These are phyloP conservation scores for Dactylellina leptospora DNA, from an alignment of 2,329 filamentous ascomycete species.

Conservation along the genomic window DNA sequence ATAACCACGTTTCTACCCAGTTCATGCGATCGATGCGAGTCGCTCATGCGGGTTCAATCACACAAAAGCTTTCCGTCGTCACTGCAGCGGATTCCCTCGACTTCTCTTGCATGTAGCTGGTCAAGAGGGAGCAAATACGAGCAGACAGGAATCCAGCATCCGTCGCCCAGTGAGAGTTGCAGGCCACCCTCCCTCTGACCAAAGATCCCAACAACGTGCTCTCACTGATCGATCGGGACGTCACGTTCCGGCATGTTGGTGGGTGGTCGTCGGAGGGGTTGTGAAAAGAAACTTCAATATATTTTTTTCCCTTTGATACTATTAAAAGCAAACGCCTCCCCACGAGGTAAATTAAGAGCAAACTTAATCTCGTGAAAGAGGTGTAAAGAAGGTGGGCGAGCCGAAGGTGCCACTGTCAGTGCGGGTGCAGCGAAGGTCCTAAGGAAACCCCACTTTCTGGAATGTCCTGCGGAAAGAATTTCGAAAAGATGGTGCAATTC, in stretches of 20 bases:
- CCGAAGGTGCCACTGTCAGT: constrained; percentile 10
- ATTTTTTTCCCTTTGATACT: constrained; percentile 15
- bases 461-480: constrained; percentile 9
- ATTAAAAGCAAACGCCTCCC: neutral
- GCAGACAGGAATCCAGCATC: neutral
- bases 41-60: constrained; percentile 24
- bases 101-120: neutral
- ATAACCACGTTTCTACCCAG: constrained; percentile 29
- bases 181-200: constrained; percentile 28
- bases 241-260: constrained; percentile 36
- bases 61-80: too few relatives aligned
- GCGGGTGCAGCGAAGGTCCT: neutral
- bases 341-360: constrained; percentile 4
- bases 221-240: constrained; percentile 36
- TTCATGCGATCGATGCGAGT: constrained; percentile 39
- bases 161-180: constrained; percentile 21
- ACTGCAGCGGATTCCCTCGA: too few relatives aligned
- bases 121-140: neutral
- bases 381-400: neutral
- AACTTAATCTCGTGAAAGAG: constrained; percentile 24
- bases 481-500: constrained; percentile 37
- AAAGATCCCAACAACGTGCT: constrained; percentile 9
- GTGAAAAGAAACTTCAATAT: too few relatives aligned
- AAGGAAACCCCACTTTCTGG: constrained; percentile 6
- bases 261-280: too few relatives aligned